Conservation (phyloP, 192 early-diverging fungal species). For the Hyaloraphidium curvatum region DNA sequence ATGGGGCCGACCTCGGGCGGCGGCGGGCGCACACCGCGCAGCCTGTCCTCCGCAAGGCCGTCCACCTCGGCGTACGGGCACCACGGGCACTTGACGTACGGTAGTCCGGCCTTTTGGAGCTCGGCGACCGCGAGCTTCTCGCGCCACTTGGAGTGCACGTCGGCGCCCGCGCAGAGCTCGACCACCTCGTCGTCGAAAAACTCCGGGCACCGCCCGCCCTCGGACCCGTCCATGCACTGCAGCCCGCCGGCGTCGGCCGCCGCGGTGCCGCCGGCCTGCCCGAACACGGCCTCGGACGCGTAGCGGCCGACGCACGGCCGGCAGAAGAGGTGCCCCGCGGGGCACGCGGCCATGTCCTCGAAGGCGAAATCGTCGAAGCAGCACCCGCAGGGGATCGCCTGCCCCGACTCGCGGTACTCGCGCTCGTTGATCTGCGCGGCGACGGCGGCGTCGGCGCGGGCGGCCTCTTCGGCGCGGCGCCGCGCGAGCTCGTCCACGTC, state of each 20-base stretch:
- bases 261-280: neutral
- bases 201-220: slow-evolving; percentile 1
- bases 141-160: neutral
- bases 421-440: neutral
- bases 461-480: neutral
- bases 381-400: neutral
- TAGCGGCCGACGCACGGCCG: neutral
- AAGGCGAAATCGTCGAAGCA: neutral
- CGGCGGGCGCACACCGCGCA: neutral
- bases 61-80: slow-evolving; percentile 2
- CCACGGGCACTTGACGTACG: neutral
- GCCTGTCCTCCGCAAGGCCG: neutral
- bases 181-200: neutral
- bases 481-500: neutral
- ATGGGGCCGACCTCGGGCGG: neutral
- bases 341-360: neutral
- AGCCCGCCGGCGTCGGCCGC: too few species aligned
- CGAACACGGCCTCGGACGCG: neutral
- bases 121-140: neutral
- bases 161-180: neutral
- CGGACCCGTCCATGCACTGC: too few species aligned
- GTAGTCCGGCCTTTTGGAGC: neutral
- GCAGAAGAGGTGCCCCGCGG: neutral
- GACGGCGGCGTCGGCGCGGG: neutral
- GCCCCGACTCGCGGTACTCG: neutral